These are phyloP conservation scores for Butyriboletus loyo DNA, from an alignment of 768 basidiomycete genomes.

Conservation along the genomic window DNA sequence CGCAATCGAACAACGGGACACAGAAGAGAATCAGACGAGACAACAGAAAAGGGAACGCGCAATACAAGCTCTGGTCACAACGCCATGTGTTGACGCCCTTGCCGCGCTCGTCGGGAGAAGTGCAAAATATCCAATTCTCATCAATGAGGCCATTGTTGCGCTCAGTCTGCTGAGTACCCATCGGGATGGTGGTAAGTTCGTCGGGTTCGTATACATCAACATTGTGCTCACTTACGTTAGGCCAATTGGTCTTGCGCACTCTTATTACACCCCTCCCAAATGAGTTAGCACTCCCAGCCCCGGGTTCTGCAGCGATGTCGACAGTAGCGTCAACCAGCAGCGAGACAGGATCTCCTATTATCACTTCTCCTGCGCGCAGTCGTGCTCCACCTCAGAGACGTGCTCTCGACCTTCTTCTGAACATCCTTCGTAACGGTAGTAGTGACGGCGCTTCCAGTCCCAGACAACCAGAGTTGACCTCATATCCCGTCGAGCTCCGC, in stretches of 20 bases:
- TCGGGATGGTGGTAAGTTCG: slow-evolving; percentile 56
- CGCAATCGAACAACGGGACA: slow-evolving; percentile 24
- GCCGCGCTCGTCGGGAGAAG: slow-evolving; percentile 72
- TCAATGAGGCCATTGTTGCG: slow-evolving; percentile 88
- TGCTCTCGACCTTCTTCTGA: slow-evolving; percentile 66
- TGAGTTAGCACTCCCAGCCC: slow-evolving; percentile 34
- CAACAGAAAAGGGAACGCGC: slow-evolving; percentile 53
- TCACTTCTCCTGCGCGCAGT: slow-evolving; percentile 38
- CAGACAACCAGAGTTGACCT: slow-evolving; percentile 32
- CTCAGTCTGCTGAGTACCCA: slow-evolving; percentile 73
- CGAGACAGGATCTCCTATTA: slow-evolving; percentile 47
- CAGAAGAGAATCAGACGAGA: slow-evolving; percentile 37
- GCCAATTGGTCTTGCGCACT: slow-evolving; percentile 57
- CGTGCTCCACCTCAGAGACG: slow-evolving; percentile 47
- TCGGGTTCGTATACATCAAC: neutral
- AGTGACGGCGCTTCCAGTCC: slow-evolving; percentile 38
- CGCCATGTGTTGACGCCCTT: slow-evolving; percentile 59
- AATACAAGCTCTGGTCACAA: slow-evolving; percentile 48
- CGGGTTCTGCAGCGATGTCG: slow-evolving; percentile 35
- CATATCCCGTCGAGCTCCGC: slow-evolving; percentile 74
- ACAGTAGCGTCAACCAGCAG: slow-evolving; percentile 40
- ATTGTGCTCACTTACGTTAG: slow-evolving; percentile 37
- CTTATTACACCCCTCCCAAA: slow-evolving; percentile 49
- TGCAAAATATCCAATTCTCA: slow-evolving; percentile 75
- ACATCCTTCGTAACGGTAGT: slow-evolving; percentile 51